phyloP scores from a whole-genome alignment of 2,329 filamentous ascomycete species.

The Hymenoscyphus albidus region DNA sequence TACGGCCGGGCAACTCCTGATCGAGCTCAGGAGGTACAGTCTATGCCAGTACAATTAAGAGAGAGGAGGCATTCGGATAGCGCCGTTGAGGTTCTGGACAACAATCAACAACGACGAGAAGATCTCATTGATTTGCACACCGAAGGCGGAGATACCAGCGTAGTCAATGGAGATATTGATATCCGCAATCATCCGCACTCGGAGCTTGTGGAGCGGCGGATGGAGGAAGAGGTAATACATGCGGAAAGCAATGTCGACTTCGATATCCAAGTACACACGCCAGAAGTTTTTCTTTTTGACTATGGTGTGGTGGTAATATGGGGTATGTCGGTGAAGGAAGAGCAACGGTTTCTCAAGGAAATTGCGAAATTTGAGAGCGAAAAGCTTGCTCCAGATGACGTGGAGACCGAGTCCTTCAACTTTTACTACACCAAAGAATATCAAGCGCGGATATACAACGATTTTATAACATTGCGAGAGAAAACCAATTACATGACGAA shows the following conservation, averaged over 20 bases:
- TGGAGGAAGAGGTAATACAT: slow-evolving; percentile 40
- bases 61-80: slow-evolving; percentile 75
- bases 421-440: slow-evolving; percentile 99
- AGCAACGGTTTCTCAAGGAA: slow-evolving; percentile 87
- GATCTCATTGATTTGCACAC: slow-evolving; percentile 60
- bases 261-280: slow-evolving; percentile 83
- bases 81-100: slow-evolving; percentile 62
- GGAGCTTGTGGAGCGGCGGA: slow-evolving; percentile 26
- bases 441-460: slow-evolving; percentile 97
- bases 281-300: slow-evolving; percentile 93
- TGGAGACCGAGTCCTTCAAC: slow-evolving; percentile 97
- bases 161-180: slow-evolving; percentile 35
- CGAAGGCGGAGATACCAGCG: slow-evolving; percentile 33
- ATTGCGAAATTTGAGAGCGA: slow-evolving; percentile 91
- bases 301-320: slow-evolving; percentile 98
- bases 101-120: slow-evolving; percentile 51
- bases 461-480: slow-evolving; percentile 92
- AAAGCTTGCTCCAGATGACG: slow-evolving; percentile 80
- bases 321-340: slow-evolving; percentile 91
- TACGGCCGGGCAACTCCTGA: slow-evolving; percentile 55
- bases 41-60: slow-evolving; percentile 40
- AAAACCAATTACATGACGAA: slow-evolving; percentile 99
- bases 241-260: slow-evolving; percentile 59
- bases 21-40: slow-evolving; percentile 27
- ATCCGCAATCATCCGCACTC: slow-evolving; percentile 18